Base-by-base conservation (phyloP, 768 basidiomycete species). In the Macrolepiota dolichaula region DNA sequence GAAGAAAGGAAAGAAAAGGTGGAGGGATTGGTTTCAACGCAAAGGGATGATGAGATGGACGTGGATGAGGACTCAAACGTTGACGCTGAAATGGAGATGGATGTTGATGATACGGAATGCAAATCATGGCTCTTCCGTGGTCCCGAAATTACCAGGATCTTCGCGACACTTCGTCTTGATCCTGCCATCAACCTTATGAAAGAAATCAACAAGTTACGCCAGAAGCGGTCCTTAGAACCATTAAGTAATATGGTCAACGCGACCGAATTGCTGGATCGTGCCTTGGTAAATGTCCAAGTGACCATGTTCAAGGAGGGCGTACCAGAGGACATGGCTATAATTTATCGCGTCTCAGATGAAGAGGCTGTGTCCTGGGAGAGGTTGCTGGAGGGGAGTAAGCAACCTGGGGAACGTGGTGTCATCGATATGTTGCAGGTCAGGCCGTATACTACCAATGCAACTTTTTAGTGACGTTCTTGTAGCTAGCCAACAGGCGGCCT, bases 111-210 rank as follows among this genome's bases (percentile, higher is more conserved):
- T 54, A 54, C 35, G 25, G 55, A 55, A 44, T 62, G 75, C 15
- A 73, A 68, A 49, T 82, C 85, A 12, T 96, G 93, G 93, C 77
- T 95, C 4, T 72, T 95, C 27, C 85, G 83, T 47, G 89, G 91
- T 5, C 65, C 79, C 35, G 77, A 79, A 38, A 74, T 82, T 0
- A 66, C 73, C 2, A 66, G 67, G 3, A 76, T 93, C 37, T 63
- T 91, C 13, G 71, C 77, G 1, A 72, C 73, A 24, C 55, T 77
- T 64, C 67, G 77, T 62, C 74, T 81, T 56, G 75, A 77, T 37
- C 77, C 77, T 25, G 71, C 77, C 1, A 72, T 73, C 0, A 76
- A 73, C 3, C 75, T 96, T 11, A 67, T 82, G 24, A 71, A 74
- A 3, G 80, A 84, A 56, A 67, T 95, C 50, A 87, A 90, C 69